Conservation (phyloP, 768 basidiomycete genomes). For the Trichaptum fuscoviolaceum region DNA sequence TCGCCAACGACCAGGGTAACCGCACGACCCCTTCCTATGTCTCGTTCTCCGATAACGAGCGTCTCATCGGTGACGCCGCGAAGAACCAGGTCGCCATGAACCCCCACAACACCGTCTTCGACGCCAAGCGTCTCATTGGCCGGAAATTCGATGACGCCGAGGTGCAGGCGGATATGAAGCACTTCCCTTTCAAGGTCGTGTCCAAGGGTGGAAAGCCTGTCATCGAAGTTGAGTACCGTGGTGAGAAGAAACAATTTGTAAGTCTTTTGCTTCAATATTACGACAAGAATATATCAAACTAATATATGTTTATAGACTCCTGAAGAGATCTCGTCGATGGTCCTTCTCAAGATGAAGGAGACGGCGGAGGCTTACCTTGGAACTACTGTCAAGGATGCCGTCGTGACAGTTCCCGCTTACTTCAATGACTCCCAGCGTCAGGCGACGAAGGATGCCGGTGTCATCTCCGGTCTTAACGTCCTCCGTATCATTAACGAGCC, state of each 20-base stretch:
- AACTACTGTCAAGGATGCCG: conserved; percentile 76
- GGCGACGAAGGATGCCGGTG: conserved; percentile 96
- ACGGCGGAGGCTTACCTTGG: conserved; percentile 96
- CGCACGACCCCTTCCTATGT: conserved; percentile 96
- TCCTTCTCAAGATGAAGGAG: conserved; percentile 98
- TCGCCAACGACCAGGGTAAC: conserved; percentile 93
- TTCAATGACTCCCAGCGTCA: conserved; percentile 99
- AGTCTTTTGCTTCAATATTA: conserved; percentile 25
- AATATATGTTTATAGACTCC: conserved; percentile 55
- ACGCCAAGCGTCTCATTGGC: conserved; percentile 97
- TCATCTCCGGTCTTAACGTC: conserved; percentile 90
- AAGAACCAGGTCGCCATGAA: conserved; percentile 99
- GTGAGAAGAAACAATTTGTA: conserved; percentile 91
- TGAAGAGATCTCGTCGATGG: conserved; percentile 98
- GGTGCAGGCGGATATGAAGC: conserved; percentile 70
- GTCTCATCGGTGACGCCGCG: conserved; percentile 97
- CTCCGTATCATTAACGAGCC: conserved; percentile 99
- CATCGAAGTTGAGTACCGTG: conserved; percentile 86
- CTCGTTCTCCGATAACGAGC: conserved; percentile 91
- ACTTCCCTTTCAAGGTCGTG: conserved; percentile 93
- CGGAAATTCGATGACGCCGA: conserved; percentile 84
- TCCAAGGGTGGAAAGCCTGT: conserved; percentile 86
- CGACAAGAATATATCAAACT: conserved; percentile 11
- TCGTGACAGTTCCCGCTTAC: conserved; percentile 95
- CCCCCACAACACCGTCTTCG: conserved; percentile 94